Base-by-base conservation (phyloP, 768 basidiomycete genomes). In the Leccinum broughii region DNA sequence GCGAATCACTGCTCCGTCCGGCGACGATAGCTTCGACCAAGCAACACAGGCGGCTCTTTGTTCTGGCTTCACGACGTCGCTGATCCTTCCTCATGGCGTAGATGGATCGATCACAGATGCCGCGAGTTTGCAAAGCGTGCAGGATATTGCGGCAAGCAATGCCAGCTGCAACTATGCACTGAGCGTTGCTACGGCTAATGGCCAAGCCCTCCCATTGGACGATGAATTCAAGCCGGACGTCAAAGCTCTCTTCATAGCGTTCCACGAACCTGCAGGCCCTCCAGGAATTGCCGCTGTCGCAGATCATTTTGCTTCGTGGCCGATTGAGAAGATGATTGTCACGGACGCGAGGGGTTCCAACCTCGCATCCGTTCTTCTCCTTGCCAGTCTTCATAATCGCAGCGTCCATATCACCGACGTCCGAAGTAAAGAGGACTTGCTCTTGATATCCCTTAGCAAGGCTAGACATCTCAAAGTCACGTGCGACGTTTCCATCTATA, bases 361-460 rank as follows among this genome's bases (percentile, higher is more conserved):
- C 64, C 84, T 98, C 11, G 96, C 97, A 1, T 97, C 96, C 1
- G 84, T 98, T 39, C 84, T 99, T 34, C 83, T 99, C 28, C 78
- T 98, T 51, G 95, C 96, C n/a, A 95, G 92, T 67, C 84, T 99
- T 50, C 89, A 98, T 75, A 87, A 82, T 68, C 87, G 94, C 61
- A 87, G 85, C 64, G 84, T 98, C 10, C 97, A 99, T 72, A 83
- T 98, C 64, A 92, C 92, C 9, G 91, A 95, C 67, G 92, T 98
- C 34, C 87, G 87, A 62, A 89, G 82, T 62, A 83, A 84, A 64
- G 93, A 95, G 57, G 97, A 98, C 69, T 79, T 99, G 52, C 80
- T 90, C 32, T 78, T 99, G 59, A 98, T 99, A 71, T 88, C 90
- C 3, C 81, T 99, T 41, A 95, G 93, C 83, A 99, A 99, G 78